Conservation (phyloP, 176 grass and related monocot species). For the Phoenix dactylifera region DNA sequence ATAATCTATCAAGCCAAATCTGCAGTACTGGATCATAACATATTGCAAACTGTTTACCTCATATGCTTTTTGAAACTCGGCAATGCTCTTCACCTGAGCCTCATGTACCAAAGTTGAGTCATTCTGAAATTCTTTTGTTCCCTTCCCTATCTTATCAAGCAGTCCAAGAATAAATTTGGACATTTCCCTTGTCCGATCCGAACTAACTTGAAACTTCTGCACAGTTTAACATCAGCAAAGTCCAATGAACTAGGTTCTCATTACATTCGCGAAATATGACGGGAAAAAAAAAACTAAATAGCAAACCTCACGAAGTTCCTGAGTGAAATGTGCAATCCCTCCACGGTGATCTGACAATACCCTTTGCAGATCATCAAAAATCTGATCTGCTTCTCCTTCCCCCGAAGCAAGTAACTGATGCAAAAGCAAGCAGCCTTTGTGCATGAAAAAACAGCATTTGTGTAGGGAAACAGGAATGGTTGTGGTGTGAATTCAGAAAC, state of each 20-base stretch:
- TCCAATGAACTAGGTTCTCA: too few species aligned
- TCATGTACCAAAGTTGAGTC: constrained; percentile 56
- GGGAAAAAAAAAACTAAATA: too few species aligned
- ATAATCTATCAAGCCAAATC: neutral
- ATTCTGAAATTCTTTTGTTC: constrained; percentile 42
- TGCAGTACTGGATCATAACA: too few species aligned
- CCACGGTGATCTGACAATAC: constrained; percentile 53
- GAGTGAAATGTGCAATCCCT: constrained; percentile 61
- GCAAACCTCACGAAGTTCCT: constrained; percentile 74
- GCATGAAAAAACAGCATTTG: too few species aligned
- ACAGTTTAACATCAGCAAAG: constrained; percentile 10
- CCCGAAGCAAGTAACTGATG: constrained; percentile 65
- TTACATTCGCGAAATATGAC: too few species aligned
- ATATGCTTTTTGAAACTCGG: constrained; percentile 78
- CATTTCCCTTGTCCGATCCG: constrained; percentile 57
- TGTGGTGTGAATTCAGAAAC: neutral
- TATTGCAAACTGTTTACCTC: constrained; percentile 37
- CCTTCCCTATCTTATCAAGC: constrained; percentile 56
- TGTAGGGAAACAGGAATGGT: too few species aligned
- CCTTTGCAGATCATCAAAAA: constrained; percentile 58
- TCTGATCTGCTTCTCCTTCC: constrained; percentile 52
- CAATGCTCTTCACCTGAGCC: constrained; percentile 62
- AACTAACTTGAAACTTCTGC: constrained; percentile 61
- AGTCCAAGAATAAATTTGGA: constrained; percentile 56
- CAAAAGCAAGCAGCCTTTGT: constrained; percentile 1